Evolutionary conservation across 306 rosid genomes (phyloP).

Genomic region (Trifolium pratense): DNA sequence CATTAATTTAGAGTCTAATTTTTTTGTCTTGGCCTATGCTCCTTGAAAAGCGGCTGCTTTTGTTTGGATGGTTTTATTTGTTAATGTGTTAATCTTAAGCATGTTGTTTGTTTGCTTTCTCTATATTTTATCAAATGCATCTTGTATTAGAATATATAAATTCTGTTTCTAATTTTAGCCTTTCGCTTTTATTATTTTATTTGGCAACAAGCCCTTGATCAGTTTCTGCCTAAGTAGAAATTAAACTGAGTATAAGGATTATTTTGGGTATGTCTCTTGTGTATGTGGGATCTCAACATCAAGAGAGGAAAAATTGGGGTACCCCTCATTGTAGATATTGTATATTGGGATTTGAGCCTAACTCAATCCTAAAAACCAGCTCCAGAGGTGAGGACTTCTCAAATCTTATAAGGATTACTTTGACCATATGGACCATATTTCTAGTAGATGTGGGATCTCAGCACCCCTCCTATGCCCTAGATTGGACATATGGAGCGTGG

Average conservation of each 20-base stretch:
- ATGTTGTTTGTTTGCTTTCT: conserved; percentile 2
- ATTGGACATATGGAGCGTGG: neutral
- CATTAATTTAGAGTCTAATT: conserved; percentile 24
- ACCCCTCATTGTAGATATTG: neutral
- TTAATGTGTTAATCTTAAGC: neutral
- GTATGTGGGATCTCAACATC: neutral
- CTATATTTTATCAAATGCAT: conserved; percentile 13
- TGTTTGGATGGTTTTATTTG: conserved; percentile 27
- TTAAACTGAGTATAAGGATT: neutral
- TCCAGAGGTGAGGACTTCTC: neutral
- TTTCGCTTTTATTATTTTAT: neutral
- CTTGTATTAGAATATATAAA: neutral
- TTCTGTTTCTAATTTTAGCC: neutral
- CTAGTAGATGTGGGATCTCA: neutral
- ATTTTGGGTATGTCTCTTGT: neutral
- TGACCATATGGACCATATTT: neutral
- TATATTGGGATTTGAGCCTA: neutral
- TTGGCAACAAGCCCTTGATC: neutral
- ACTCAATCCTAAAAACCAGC: neutral
- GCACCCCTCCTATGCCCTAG: neutral
- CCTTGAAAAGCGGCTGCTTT: conserved; percentile 5
- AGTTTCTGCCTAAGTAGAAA: neutral
- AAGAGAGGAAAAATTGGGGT: neutral
- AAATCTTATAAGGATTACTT: neutral
- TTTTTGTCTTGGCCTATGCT: conserved; percentile 30